Conservation (phyloP, 83 land plant genomes). For the Larix sibirica region DNA sequence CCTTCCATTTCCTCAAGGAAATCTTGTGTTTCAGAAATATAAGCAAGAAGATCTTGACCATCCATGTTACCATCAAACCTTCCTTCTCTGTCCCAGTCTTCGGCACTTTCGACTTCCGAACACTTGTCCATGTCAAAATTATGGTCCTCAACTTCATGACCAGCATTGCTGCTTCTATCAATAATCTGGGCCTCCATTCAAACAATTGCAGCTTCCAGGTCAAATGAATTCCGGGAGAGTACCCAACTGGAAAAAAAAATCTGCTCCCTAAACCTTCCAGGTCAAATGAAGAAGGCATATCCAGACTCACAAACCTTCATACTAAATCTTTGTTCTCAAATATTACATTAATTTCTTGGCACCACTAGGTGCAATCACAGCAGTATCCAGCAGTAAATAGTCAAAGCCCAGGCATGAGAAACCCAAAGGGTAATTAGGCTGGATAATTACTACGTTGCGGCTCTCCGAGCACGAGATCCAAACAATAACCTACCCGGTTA, state of each 20-base stretch:
- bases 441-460: too few species aligned
- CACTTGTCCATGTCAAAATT: background rate
- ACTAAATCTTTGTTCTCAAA: too few species aligned
- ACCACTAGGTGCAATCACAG: too few species aligned
- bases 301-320: background rate
- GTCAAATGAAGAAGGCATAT: constrained; percentile 13
- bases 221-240: background rate
- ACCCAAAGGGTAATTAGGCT: too few species aligned
- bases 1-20: constrained; percentile 7
- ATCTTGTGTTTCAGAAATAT: background rate
- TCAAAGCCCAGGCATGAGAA: too few species aligned
- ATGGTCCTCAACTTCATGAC: background rate
- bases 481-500: too few species aligned
- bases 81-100: background rate
- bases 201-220: background rate
- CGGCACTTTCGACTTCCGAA: constrained; percentile 4
- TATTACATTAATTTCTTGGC: too few species aligned
- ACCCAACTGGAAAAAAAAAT: background rate
- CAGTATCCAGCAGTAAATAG: too few species aligned
- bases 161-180: background rate
- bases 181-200: constrained; percentile 4
- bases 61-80: background rate
- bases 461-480: too few species aligned
- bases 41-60: too few species aligned
- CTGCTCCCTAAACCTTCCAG: background rate